These are phyloP conservation scores for Jackrogersella minutella DNA, from an alignment of 495 filamentous ascomycete genomes.

Conservation along the genomic window DNA sequence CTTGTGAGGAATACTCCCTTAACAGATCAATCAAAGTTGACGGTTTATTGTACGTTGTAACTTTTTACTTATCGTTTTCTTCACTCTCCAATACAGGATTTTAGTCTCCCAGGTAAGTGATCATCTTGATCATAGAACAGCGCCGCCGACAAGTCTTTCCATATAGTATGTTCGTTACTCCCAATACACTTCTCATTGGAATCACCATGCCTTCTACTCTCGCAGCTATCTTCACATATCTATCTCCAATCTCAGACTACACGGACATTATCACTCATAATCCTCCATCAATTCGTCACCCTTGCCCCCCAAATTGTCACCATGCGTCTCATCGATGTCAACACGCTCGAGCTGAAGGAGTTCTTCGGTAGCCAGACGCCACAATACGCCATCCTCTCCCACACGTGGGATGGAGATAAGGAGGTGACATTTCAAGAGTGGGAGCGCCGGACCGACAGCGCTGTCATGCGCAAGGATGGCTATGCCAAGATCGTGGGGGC, in stretches of 20 bases:
- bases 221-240: neutral
- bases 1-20: constrained; percentile 4
- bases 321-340: constrained; percentile 57
- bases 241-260: neutral
- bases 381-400: constrained; percentile 55
- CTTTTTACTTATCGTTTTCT: constrained; percentile 3
- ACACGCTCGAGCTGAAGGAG: constrained; percentile 48
- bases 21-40: neutral
- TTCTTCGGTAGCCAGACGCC: constrained; percentile 45
- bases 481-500: constrained; percentile 41
- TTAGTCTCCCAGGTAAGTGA: neutral
- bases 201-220: neutral
- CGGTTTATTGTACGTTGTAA: neutral
- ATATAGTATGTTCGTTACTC: neutral
- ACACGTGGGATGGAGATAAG: constrained; percentile 51
- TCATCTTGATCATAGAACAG: neutral
- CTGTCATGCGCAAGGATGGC: constrained; percentile 29
- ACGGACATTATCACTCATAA: neutral
- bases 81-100: neutral
- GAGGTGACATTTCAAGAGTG: constrained; percentile 54
- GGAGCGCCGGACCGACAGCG: constrained; percentile 1
- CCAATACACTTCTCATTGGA: neutral
- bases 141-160: neutral
- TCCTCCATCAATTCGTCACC: neutral
- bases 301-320: neutral